Evolutionary conservation across 2,329 filamentous ascomycete species (phyloP), one percentile per base, ranked within the genome.

Genomic region (Aspergillus aculeatus): DNA sequence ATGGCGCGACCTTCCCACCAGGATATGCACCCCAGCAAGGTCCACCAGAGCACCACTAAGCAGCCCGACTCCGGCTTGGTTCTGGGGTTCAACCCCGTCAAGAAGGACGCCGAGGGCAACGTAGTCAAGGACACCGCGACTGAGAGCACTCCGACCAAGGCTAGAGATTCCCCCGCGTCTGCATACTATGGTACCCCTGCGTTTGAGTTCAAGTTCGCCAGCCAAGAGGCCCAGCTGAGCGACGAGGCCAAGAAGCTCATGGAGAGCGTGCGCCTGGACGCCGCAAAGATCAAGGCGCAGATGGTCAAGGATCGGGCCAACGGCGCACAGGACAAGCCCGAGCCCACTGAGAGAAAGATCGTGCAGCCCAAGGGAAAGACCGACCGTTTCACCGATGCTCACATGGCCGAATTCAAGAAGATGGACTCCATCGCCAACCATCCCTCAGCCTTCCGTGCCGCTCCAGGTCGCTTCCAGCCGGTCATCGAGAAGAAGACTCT

Each of bases 361-460:
- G 93, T 90, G 6, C 86, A 86, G 66, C 86, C 93, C 12, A 96
- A 89, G 78, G 88, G 91, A 66, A 93, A 89, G 73, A 84, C 86
- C 54, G 81, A 87, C 52, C 88, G 94, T 50, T 98, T 89, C 78
- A 96, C 91, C 72, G 89, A 92, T 63, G 87, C 86, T 41, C 94
- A 98, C 73, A 89, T 91, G 85, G 87, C 88, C 53, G 86, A 94
- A 70, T 97, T 98, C 79, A 91, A 91, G 78, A 98, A 96, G 81
- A 97, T 98, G 94, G 92, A 96, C 73, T 97, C 93, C 2, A 97
- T 98, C 71, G 91, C 87, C 48, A 88, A 88, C 63, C 93, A 97
- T 73, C 83, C 92, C 9, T 96, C 93, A 11, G 85, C 89, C 16
- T 95, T 82, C 78, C 66, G 86, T 80, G 71, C 76, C 75, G 54